Conservation (phyloP, 192 early-diverging fungal genomes). For the Lunasporangiospora selenospora region DNA sequence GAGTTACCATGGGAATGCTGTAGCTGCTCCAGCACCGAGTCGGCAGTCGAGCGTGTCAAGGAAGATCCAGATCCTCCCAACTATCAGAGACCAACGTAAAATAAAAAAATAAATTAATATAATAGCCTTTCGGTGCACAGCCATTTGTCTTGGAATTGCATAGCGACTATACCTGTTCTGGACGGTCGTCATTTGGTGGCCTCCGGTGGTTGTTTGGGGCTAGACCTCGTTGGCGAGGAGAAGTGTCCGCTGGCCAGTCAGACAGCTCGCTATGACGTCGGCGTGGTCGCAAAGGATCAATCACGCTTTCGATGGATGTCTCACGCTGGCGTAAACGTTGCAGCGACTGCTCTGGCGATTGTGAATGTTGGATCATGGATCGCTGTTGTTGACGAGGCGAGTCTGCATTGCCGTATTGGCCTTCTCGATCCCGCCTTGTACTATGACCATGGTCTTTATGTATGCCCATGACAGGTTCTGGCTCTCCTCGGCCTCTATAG, state of each 20-base stretch:
- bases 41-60: constrained; percentile 7
- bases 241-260: constrained; percentile 27
- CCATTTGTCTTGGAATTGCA: no score
- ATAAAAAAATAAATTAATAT: not conserved
- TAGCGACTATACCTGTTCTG: not conserved
- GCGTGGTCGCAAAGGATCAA: not conserved
- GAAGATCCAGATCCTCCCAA: not conserved
- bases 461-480: no score
- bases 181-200: not conserved
- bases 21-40: constrained; percentile 6
- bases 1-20: no score
- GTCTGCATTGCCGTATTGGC: not conserved
- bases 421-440: not conserved
- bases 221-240: constrained; percentile 12
- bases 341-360: not conserved
- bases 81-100: no score
- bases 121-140: no score
- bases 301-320: not conserved
- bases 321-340: not conserved
- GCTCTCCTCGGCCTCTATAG: no score
- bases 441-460: not conserved
- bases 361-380: not conserved
- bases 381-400: not conserved
- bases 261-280: constrained; percentile 29
- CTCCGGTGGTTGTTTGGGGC: constrained; percentile 9